A percentile compares a stretch with the other conserved stretches of the same genome.
Evolutionary conservation across 345 rosid species (phyloP).

Genomic region (Anacardium occidentale): DNA sequence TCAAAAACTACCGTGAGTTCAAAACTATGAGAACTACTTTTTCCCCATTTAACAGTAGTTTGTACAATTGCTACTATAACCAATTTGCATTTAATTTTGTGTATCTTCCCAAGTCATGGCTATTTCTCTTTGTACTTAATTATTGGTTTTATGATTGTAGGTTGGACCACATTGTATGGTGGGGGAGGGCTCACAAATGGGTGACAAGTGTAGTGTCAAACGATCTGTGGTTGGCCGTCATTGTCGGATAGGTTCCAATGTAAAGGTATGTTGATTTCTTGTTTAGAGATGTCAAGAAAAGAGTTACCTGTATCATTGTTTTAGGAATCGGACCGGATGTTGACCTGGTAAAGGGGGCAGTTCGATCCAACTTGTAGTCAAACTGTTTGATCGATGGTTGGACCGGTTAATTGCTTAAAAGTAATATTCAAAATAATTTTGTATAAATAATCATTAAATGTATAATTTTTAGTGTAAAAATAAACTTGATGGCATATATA

Average conservation of each 20-base stretch:
- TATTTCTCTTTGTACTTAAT: background rate
- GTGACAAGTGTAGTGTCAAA: conserved; percentile 94
- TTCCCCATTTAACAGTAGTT: conserved; percentile 1
- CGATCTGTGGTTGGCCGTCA: conserved; percentile 95
- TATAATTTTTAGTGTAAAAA: too few relatives aligned
- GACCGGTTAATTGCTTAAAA: too few relatives aligned
- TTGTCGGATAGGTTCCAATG: conserved; percentile 94
- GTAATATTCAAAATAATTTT: too few relatives aligned
- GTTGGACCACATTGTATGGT: conserved; percentile 92
- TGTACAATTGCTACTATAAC: background rate
- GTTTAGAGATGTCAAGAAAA: background rate
- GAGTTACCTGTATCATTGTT: background rate
- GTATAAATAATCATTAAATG: too few relatives aligned
- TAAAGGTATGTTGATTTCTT: conserved; percentile 61
- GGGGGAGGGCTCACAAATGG: conserved; percentile 94
- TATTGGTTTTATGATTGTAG: conserved; percentile 38
- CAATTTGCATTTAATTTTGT: background rate
- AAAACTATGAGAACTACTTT: background rate
- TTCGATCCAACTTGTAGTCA: too few relatives aligned
- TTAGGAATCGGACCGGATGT: too few relatives aligned
- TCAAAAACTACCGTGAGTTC: conserved; percentile 79
- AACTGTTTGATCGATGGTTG: too few relatives aligned
- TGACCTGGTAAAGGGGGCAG: too few relatives aligned
- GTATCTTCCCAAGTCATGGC: background rate
- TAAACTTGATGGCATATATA: too few relatives aligned